phyloP scores from a whole-genome alignment of 495 filamentous ascomycete species.

The Penicillium samsonianum region DNA sequence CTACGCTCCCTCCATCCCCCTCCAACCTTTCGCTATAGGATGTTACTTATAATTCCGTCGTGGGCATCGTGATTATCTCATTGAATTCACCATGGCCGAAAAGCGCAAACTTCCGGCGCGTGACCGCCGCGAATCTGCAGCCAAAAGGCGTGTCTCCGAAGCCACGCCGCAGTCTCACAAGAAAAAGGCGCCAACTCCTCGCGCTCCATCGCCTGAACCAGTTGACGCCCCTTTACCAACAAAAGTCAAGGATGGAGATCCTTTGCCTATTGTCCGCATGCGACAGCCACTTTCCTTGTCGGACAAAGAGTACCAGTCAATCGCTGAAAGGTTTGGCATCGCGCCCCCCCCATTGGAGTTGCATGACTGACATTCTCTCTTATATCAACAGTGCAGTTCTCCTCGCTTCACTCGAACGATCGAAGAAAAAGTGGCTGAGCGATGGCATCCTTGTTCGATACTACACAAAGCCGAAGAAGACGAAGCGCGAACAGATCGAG shows the following conservation, averaged over 20 bases:
- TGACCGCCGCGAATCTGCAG: constrained; percentile 50
- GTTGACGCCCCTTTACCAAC: constrained; percentile 61
- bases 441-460: constrained; percentile 91
- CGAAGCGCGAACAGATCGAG: constrained; percentile 67
- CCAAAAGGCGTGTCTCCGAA: constrained; percentile 50
- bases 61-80: background rate
- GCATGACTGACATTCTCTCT: constrained; percentile 18
- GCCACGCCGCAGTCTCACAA: constrained; percentile 37
- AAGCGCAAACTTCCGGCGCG: constrained; percentile 49
- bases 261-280: constrained; percentile 70
- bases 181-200: constrained; percentile 45
- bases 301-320: constrained; percentile 72
- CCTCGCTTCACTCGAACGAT: constrained; percentile 76
- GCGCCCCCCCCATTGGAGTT: background rate
- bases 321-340: constrained; percentile 71
- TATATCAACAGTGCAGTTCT: constrained; percentile 69
- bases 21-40: constrained; percentile 6
- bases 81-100: constrained; percentile 39
- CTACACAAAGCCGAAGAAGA: constrained; percentile 87
- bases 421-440: constrained; percentile 83
- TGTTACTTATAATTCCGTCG: constrained; percentile 5
- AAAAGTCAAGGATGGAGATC: constrained; percentile 63
- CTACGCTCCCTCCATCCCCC: constrained; percentile 4
- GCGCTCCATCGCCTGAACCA: constrained; percentile 36
- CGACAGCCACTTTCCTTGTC: constrained; percentile 67